A percentile compares a stretch with the other conserved stretches of the same genome.
These are phyloP conservation scores for Teunomyces panamensis DNA, from an alignment of 805 yeast species.

Conservation along the genomic window DNA sequence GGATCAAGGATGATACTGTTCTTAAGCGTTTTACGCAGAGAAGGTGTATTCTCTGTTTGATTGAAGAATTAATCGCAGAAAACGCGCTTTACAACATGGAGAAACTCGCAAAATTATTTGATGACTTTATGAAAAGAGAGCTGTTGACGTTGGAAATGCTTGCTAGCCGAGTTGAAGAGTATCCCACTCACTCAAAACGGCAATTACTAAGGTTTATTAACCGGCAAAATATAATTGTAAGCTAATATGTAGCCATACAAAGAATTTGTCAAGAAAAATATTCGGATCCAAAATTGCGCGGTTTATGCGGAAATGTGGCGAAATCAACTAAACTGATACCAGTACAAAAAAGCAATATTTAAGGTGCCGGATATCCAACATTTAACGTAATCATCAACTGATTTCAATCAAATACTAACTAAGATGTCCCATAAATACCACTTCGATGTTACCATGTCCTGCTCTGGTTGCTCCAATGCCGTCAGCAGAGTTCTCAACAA, in stretches of 20 bases:
- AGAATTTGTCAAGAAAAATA: neutral
- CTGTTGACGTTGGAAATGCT: slow-evolving; percentile 1
- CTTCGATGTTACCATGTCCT: slow-evolving; percentile 80
- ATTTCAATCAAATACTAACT: neutral
- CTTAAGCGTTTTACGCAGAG: neutral
- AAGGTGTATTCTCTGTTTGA: slow-evolving; percentile 1
- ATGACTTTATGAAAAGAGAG: neutral
- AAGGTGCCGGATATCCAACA: neutral
- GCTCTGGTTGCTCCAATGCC: slow-evolving; percentile 87
- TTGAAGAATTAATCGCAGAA: neutral
- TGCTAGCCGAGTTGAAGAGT: neutral
- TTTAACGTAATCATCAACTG: too few relatives aligned
- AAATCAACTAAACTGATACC: too few relatives aligned
- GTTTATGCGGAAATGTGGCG: neutral
- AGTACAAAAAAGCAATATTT: neutral
- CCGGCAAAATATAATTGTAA: neutral
- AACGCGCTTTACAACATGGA: neutral
- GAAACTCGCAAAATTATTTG: neutral
- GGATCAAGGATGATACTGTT: slow-evolving; percentile 1
- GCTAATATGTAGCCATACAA: neutral
- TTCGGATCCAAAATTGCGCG: neutral
- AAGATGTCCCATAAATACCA: slow-evolving; percentile 64
- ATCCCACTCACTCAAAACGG: slow-evolving; percentile 1
- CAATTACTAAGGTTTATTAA: slow-evolving; percentile 1
- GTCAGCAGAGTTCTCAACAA: slow-evolving; percentile 71